Evolutionary conservation across 331 rosid genomes (phyloP).

Genomic region (Prunus yedoensis): DNA sequence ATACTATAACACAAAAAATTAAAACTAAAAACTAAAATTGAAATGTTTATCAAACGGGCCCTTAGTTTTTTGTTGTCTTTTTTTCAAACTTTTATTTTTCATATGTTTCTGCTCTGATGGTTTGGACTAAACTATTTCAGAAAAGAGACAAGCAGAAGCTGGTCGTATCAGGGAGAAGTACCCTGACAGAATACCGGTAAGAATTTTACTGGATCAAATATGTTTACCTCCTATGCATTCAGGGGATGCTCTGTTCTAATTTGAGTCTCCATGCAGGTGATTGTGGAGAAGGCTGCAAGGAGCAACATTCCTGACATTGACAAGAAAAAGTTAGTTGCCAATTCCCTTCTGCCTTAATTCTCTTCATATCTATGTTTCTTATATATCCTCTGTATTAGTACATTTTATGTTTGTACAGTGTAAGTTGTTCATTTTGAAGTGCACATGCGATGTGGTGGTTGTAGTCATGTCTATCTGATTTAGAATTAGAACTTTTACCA

Average conservation of each 20-base stretch:
- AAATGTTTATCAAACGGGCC: no score
- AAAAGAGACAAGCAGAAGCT: slow-evolving; percentile 68
- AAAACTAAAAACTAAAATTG: no score
- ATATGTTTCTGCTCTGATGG: slow-evolving; percentile 8
- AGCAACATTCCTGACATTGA: slow-evolving; percentile 1
- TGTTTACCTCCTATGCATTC: slow-evolving; percentile 3
- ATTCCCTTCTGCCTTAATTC: slow-evolving; percentile 7
- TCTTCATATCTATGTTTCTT: background rate
- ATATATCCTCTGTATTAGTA: background rate
- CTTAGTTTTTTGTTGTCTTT: background rate
- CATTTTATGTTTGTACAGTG: background rate
- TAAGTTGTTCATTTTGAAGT: background rate
- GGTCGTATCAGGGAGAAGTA: slow-evolving; percentile 76
- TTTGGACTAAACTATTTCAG: slow-evolving; percentile 30
- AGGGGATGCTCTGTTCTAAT: slow-evolving; percentile 22
- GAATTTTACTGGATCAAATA: slow-evolving; percentile 15
- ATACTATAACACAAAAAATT: no score
- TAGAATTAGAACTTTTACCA: background rate
- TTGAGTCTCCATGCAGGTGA: slow-evolving; percentile 39
- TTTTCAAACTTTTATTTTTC: background rate
- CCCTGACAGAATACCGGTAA: slow-evolving; percentile 76
- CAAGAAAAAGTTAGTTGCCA: background rate
- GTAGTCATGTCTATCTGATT: background rate
- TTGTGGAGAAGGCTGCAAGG: slow-evolving; percentile 8
- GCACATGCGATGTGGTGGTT: background rate